Base-by-base conservation (phyloP, 306 rosid genomes). In the Casuarina cunninghamiana region DNA sequence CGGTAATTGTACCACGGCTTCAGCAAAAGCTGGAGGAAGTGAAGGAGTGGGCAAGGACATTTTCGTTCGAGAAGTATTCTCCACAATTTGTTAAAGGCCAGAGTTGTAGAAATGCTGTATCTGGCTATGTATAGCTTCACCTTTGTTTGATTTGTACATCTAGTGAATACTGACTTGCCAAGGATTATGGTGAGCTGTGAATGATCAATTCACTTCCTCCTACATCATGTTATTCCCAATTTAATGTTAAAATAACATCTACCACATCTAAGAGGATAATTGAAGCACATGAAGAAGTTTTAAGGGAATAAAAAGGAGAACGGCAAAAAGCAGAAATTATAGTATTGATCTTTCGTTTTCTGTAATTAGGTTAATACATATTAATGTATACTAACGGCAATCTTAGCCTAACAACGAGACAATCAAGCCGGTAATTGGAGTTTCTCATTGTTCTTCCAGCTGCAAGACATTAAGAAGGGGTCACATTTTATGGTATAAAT, bases 361-460 rank as follows among this genome's bases (percentile, higher is more conserved):
- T 57, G 7, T 21, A 19, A 19, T 58, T 26, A 26, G 65, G 26
- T 26, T 58, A 58, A 19, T 21, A 10, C 38, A 58, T 58, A 26
- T 58, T 58, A 8, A 54, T 7, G 60, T 58, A 9, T 26, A 39
- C 65, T 58, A 58, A 57, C 60, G 46, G 80, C 87, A 65, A 61
- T 48, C 77, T 73, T 65, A 74, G 10, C 74, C 78, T 83, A 69
- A 58, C 46, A 58, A 71, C 39, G 49, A 71, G 15, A 45, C 77
- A 26, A 58, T 91, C 85, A 94, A 63, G 96, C 98, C 17, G 98
- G 98, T 74, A 93, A 81, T 77, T 93, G 88, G 67, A 93, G 98
- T 84, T 84, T 93, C 32, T 77, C 89, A 73, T 91, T 91, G 82
- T 91, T 93, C 96, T 91, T 93, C 98, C 94, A 89, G 80, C 98